phyloP scores from a whole-genome alignment of 345 rosid species.

The Ceriops decandra region DNA sequence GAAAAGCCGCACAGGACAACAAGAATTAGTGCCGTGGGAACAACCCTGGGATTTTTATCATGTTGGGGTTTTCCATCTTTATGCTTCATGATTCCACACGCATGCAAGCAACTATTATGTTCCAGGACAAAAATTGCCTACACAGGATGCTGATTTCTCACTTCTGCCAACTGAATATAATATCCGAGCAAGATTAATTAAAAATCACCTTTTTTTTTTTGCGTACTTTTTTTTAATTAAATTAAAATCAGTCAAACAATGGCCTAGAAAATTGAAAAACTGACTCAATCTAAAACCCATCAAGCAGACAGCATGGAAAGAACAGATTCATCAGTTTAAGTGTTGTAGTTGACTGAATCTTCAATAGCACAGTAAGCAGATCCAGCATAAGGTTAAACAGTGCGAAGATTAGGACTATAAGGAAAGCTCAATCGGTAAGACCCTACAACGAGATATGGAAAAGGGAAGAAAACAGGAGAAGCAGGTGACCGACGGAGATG shows the following conservation, averaged over 20 bases:
- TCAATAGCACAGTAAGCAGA: background rate
- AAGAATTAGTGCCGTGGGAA: slow-evolving; percentile 47
- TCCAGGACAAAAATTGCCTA: background rate
- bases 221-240: no score
- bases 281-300: no score
- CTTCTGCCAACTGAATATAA: background rate
- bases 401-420: background rate
- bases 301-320: background rate
- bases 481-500: background rate
- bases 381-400: background rate
- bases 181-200: no score
- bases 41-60: slow-evolving; percentile 45
- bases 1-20: slow-evolving; percentile 69
- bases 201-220: no score
- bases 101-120: slow-evolving; percentile 9
- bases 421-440: slow-evolving; percentile 2
- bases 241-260: no score
- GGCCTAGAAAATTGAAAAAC: no score
- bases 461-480: background rate
- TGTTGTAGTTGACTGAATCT: no score
- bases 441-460: background rate
- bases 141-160: background rate
- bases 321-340: no score
- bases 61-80: slow-evolving; percentile 74
- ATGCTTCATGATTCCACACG: slow-evolving; percentile 53